A percentile compares a stretch with the other conserved stretches of the same genome.
Evolutionary conservation across 1,284 basidiomycete genomes (phyloP).

Genomic region (Cutaneotrichosporon spelunceum): DNA sequence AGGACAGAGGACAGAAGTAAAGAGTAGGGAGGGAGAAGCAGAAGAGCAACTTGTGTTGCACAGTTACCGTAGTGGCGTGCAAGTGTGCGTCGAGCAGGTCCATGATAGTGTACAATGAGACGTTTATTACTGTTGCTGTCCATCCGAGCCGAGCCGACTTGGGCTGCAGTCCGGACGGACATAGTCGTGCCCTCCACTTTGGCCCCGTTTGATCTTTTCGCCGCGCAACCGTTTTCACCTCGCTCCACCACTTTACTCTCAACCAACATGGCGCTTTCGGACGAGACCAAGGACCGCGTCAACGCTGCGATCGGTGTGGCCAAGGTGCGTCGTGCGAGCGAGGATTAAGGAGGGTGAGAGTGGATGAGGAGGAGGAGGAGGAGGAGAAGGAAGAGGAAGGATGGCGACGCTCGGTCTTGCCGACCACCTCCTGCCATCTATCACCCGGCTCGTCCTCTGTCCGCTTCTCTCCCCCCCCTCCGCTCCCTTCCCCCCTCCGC

Average conservation of each 20-base stretch:
- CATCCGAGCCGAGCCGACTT: background rate
- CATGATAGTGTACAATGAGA: background rate
- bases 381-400: background rate
- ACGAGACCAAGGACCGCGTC: constrained; percentile 53
- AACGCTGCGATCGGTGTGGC: constrained; percentile 45
- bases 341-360: background rate
- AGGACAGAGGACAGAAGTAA: too few species aligned
- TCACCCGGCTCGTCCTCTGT: background rate
- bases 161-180: too few species aligned
- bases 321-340: constrained; percentile 17
- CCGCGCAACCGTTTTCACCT: background rate
- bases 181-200: background rate
- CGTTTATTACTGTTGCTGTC: background rate
- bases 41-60: too few species aligned
- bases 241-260: background rate
- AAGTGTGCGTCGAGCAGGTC: background rate
- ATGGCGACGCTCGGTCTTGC: too few species aligned
- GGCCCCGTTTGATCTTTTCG: background rate
- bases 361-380: background rate
- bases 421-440: too few species aligned
- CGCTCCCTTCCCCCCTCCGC: background rate
- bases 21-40: background rate
- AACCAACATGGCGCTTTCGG: constrained; percentile 49
- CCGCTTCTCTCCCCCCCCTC: background rate
- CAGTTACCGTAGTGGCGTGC: too few species aligned